A percentile compares a stretch with the other conserved stretches of the same genome.
Conservation (phyloP, 164 flowering plant species). For the Echeveria elegans region DNA sequence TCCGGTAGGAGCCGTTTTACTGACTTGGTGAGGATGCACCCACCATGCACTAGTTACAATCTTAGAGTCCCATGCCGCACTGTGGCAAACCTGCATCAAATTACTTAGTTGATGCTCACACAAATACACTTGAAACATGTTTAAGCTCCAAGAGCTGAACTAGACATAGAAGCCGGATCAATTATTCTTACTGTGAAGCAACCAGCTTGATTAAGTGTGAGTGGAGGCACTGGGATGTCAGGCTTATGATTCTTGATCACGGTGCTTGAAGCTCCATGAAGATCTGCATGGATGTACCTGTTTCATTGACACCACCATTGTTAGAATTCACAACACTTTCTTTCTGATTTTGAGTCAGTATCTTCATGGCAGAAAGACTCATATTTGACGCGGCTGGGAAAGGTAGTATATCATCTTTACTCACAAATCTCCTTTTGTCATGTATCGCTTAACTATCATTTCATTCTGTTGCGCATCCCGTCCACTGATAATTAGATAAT, state of each 20-base stretch:
- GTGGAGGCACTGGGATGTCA: conserved; percentile 78
- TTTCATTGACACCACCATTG: conserved; percentile 13
- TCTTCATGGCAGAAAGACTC: not conserved
- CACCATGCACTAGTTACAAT: conserved; percentile 99
- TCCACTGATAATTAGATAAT: conserved; percentile 89
- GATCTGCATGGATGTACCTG: conserved; percentile 94
- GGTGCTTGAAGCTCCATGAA: conserved; percentile 97
- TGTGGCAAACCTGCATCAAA: conserved; percentile 78
- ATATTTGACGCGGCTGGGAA: not conserved
- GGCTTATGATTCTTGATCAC: conserved; percentile 93
- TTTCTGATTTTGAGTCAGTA: not conserved
- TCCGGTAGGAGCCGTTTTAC: conserved; percentile 98
- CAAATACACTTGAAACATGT: not conserved
- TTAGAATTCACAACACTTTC: not conserved
- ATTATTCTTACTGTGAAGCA: conserved; percentile 70
- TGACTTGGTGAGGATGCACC: conserved; percentile 98
- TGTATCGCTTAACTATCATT: conserved; percentile 95
- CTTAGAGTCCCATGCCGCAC: conserved; percentile 98
- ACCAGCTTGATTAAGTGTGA: conserved; percentile 91
- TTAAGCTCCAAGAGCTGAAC: not conserved
- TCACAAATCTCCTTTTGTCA: conserved; percentile 98
- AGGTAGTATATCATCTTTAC: conserved; percentile 20
- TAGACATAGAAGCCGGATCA: not conserved
- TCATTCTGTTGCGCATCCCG: conserved; percentile 99
- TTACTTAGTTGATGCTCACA: not conserved